Conservation (phyloP, 345 rosid genomes). For the Brassica incana region DNA sequence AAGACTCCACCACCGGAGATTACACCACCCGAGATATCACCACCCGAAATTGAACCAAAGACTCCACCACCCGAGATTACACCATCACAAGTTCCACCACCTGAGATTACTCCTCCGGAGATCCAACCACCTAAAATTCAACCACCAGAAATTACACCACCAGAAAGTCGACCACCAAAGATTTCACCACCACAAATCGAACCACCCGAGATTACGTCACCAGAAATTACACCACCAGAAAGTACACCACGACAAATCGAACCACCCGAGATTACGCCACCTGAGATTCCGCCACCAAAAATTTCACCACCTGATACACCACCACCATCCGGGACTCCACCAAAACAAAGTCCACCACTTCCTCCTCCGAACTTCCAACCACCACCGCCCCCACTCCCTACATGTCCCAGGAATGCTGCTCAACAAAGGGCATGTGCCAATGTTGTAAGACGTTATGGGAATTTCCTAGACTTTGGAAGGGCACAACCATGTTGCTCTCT, state of each 20-base stretch:
- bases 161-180: background rate
- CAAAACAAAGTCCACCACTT: background rate
- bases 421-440: background rate
- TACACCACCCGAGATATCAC: background rate
- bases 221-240: background rate
- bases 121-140: background rate
- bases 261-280: background rate
- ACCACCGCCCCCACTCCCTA: background rate
- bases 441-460: background rate
- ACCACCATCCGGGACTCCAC: background rate
- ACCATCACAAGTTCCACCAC: background rate
- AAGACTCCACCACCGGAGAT: background rate
- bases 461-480: background rate
- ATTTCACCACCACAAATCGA: background rate
- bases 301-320: background rate
- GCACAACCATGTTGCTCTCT: background rate
- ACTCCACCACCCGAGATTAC: background rate
- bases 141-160: background rate
- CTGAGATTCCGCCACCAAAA: background rate
- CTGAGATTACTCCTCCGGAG: background rate
- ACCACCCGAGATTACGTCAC: background rate
- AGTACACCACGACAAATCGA: background rate
- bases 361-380: background rate
- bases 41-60: background rate
- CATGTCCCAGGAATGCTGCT: background rate